Evolutionary conservation across 2,329 filamentous ascomycete genomes (phyloP).

Genomic region (Mycosphaerelloides madeirae): DNA sequence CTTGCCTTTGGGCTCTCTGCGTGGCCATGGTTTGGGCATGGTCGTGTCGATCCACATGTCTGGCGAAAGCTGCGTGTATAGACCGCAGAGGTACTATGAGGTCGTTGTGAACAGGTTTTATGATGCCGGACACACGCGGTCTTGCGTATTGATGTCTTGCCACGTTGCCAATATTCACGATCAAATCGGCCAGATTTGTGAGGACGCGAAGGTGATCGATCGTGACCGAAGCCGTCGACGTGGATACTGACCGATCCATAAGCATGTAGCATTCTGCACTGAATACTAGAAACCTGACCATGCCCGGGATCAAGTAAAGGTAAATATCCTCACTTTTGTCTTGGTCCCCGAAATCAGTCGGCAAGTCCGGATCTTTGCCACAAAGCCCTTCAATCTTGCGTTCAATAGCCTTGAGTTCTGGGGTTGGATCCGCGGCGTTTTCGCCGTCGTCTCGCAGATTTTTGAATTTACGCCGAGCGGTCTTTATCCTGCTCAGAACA

Average conservation of each 20-base stretch:
- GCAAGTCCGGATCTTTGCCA: constrained; percentile 7
- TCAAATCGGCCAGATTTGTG: constrained; percentile 13
- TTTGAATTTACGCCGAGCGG: not conserved
- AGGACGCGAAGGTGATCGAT: constrained; percentile 15
- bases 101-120: constrained; percentile 14
- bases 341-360: constrained; percentile 7
- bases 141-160: constrained; percentile 13
- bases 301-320: constrained; percentile 22
- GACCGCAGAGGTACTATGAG: constrained; percentile 16
- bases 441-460: constrained; percentile 1
- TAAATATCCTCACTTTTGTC: constrained; percentile 24
- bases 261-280: constrained; percentile 16
- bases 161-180: constrained; percentile 15
- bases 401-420: constrained; percentile 7
- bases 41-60: constrained; percentile 2
- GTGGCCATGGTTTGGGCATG: constrained; percentile 5
- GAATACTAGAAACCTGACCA: constrained; percentile 15
- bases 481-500: not conserved
- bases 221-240: constrained; percentile 7
- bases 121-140: constrained; percentile 13
- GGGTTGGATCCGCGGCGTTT: constrained; percentile 6
- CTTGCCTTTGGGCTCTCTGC: constrained; percentile 6
- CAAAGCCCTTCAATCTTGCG: constrained; percentile 10
- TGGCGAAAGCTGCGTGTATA: constrained; percentile 12
- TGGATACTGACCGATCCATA: constrained; percentile 9